Base-by-base conservation (phyloP, 805 yeast species). In the Kodamaea kaohsiungensis region DNA sequence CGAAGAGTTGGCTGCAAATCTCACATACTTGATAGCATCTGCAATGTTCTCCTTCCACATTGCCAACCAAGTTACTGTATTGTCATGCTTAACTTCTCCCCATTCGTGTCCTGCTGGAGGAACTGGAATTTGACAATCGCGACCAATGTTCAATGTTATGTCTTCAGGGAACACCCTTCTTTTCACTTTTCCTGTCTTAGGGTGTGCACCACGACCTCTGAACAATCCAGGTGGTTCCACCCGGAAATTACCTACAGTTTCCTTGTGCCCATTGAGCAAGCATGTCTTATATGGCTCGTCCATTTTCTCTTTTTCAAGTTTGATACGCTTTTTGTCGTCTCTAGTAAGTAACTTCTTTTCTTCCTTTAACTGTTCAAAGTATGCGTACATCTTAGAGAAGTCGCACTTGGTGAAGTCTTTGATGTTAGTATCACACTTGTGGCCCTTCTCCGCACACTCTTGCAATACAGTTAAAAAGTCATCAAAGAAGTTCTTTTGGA, bases 181-280 rank as follows among this genome's bases (percentile, higher is more conserved):
- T 68, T 93, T 93, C 54, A 91, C 72, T 66, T 87, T 89, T 43
- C 99, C 99, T 1, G 98, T 92, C 69, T 89, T 91, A 15, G 98
- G 98, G 69, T 92, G 98, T 0, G 93, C 91, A 65, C 98, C 98
- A 70, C 98, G 88, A 45, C 98, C 99, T 70, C 98, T 80, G 67
- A 92, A 93, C 53, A 93, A 75, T 1, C 96, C 98, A 0, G 99
- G 98, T 33, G 98, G 98, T 77, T 93, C 99, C 48, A 93, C 86
- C 65, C 93, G 79, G 69, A 93, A 93, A 67, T 93, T 93, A 19
- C 98, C 98, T 30, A 93, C 96, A 62, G 87, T 92, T 65, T 93
- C 97, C 63, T 82, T 87, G 61, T 96, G 81, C 15, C 97, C 98
- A 67, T 93, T 90, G 48, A 93, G 74, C 35, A 81, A 66, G 73